phyloP scores from a whole-genome alignment of 2,329 filamentous ascomycete species.

The Penicillium italicum region DNA sequence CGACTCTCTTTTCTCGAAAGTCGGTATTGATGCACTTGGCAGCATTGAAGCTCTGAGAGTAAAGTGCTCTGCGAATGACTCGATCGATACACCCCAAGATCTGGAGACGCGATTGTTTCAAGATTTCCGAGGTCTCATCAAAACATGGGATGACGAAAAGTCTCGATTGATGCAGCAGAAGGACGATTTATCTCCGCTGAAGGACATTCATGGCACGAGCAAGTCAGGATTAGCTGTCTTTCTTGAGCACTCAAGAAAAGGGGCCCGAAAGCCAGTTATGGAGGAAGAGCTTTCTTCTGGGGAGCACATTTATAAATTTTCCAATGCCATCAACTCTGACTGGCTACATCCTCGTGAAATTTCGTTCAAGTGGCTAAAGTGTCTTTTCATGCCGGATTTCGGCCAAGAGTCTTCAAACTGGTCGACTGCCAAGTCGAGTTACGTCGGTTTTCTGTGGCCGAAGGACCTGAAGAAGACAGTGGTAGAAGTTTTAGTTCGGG shows the following conservation, averaged over 20 bases:
- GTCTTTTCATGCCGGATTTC: constrained; percentile 46
- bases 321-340: constrained; percentile 45
- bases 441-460: constrained; percentile 54
- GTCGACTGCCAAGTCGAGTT: constrained; percentile 43
- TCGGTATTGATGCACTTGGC: constrained; percentile 48
- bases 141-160: constrained; percentile 47
- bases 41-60: constrained; percentile 40
- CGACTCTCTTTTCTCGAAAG: constrained; percentile 50
- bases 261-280: constrained; percentile 38
- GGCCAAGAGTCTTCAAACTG: constrained; percentile 18
- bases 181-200: constrained; percentile 49
- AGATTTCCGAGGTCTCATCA: constrained; percentile 45
- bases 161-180: constrained; percentile 45
- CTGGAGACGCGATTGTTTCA: constrained; percentile 33
- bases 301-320: constrained; percentile 40
- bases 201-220: constrained; percentile 47
- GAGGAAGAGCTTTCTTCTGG: constrained; percentile 41
- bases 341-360: constrained; percentile 51
- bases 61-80: constrained; percentile 18
- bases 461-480: constrained; percentile 54
- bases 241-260: constrained; percentile 53
- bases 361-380: constrained; percentile 53
- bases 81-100: constrained; percentile 17
- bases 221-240: constrained; percentile 53
- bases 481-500: constrained; percentile 50